Percentiles rank a stretch among this genome's conserved stretches.
phyloP scores from a whole-genome alignment of 805 yeast genomes.

The Hanseniaspora occidentalis region DNA sequence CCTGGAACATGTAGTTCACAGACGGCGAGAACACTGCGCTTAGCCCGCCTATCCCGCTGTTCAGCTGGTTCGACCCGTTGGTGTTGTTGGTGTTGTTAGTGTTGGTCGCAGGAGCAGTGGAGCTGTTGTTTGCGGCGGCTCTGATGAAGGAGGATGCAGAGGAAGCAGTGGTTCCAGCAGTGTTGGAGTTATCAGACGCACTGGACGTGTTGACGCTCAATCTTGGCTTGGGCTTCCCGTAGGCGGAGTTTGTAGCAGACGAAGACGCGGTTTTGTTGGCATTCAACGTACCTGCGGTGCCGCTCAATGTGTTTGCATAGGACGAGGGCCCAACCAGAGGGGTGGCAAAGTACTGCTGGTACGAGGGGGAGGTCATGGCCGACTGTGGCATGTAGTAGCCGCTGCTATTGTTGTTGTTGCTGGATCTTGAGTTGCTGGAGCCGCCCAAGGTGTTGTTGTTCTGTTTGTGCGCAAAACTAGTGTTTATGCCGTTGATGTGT shows the following conservation, averaged over 20 bases:
- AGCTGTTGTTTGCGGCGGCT: conserved; percentile 8
- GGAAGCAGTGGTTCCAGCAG: not conserved
- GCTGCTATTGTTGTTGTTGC: conserved; percentile 6
- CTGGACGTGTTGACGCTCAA: not conserved
- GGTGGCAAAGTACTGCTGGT: conserved; percentile 23
- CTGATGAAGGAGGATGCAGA: conserved; percentile 1
- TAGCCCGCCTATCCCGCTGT: no score
- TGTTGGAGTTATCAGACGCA: not conserved
- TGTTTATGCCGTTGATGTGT: not conserved
- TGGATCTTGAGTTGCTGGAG: no score
- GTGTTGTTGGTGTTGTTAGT: no score
- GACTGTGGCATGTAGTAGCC: conserved; percentile 16
- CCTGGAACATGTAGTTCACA: conserved; percentile 1
- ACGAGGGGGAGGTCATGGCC: conserved; percentile 19
- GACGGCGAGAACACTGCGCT: conserved; percentile 1
- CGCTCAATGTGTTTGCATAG: conserved; percentile 1
- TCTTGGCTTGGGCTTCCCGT: no score
- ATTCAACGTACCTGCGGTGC: no score
- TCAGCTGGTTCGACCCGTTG: no score
- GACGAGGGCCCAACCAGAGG: conserved; percentile 21
- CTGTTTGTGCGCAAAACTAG: not conserved
- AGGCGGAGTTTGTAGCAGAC: no score
- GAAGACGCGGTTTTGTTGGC: no score
- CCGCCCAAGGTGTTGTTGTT: no score
- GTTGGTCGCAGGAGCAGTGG: no score